These are phyloP conservation scores for Trypanosoma caninum DNA, from an alignment of 208 protist species.

Conservation along the genomic window DNA sequence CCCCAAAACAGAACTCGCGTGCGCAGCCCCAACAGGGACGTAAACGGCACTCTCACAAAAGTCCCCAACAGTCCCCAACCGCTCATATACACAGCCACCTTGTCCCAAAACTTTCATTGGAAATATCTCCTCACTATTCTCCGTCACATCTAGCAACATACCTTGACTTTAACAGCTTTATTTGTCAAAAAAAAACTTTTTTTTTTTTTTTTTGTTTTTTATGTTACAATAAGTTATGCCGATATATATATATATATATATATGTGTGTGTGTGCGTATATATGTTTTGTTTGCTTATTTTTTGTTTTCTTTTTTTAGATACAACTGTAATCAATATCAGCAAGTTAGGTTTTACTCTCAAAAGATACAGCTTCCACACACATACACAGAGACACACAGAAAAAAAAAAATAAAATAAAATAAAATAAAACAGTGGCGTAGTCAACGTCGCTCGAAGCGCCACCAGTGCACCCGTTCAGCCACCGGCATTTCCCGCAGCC, in stretches of 20 bases:
- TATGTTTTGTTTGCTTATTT: too few species aligned
- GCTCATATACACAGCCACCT: slow-evolving; percentile 13
- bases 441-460: slow-evolving; percentile 47
- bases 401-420: slow-evolving; percentile 1
- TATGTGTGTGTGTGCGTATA: slow-evolving; percentile 17
- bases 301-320: background rate
- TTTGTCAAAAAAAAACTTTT: too few species aligned
- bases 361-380: background rate
- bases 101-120: background rate
- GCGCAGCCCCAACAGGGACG: slow-evolving; percentile 6
- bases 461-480: slow-evolving; percentile 82
- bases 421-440: background rate
- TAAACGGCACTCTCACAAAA: background rate
- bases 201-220: too few species aligned
- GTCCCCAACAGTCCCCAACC: background rate
- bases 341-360: background rate
- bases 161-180: too few species aligned
- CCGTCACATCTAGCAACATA: too few species aligned
- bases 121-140: background rate
- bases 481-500: slow-evolving; percentile 60
- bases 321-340: slow-evolving; percentile 12
- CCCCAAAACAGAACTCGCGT: background rate
- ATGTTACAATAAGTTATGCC: too few species aligned
- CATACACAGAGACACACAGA: background rate
- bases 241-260: slow-evolving; percentile 3